Base-by-base conservation (phyloP, 2,329 filamentous ascomycete species). In the Zymoseptoria pseudotritici region DNA sequence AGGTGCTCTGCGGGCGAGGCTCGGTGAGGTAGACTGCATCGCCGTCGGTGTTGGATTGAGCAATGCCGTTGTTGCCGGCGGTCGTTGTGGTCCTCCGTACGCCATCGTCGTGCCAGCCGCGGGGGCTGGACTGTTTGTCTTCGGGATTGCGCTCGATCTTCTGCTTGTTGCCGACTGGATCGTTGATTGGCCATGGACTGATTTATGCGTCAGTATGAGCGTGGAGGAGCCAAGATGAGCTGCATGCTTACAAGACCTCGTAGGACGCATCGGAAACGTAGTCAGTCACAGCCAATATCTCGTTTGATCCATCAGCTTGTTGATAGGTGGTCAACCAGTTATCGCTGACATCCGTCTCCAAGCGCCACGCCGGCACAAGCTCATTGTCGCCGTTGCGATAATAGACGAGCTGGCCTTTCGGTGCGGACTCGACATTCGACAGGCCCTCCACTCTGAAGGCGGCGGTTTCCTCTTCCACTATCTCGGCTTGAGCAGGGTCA, bases 301-400 rank as follows among this genome's bases (percentile, higher is more conserved):
- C 70, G 20, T 77, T 74, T 31, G 76, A 78, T 56, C 75, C 75
- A 4, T 71, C 69, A 4, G 81, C 80, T 56, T 85, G 79, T 31
- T 85, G 77, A 65, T 85, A 86, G 1, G 80, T 80, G 50, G 83
- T 70, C n/a, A 85, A 76, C 82, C 82, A 86, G 72, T 84, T 82
- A 61, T 80, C 77, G 8, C 75, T 61, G 50, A 83, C 71, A 59
- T 85, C 82, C 2, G 82, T 85, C 76, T 85, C 82, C 10, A 86
- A 74, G 67, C 82, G 75, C 83, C 83, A 86, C 0, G 80, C 75
- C 20, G 85, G 73, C 6, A 75, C 76, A 4, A 86, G 73, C 1
- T 67, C 72, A 53, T 77, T 77, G 50, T 82, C 77, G 0, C 73
- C 68, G 60, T 78, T 80, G 65, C 78, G 74, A 50, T 84, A 75